A percentile compares a stretch with the other conserved stretches of the same genome.
These are phyloP conservation scores for Euphrasia arctica DNA, from an alignment of 305 asterid genomes.

Conservation along the genomic window DNA sequence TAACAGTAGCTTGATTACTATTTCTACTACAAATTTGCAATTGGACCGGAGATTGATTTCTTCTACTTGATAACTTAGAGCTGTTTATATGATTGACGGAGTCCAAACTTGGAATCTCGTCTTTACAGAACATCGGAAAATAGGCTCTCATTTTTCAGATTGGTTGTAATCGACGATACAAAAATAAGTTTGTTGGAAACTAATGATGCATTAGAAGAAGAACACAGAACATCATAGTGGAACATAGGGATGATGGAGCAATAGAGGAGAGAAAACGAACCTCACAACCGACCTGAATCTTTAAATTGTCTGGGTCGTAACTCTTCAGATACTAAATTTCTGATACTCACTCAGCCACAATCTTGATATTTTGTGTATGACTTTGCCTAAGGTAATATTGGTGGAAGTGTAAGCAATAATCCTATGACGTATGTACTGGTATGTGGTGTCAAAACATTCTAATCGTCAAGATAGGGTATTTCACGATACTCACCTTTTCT, in stretches of 20 bases:
- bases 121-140: neutral
- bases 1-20: neutral
- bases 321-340: slow-evolving; percentile 11
- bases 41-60: neutral
- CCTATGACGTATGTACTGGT: neutral
- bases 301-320: slow-evolving; percentile 2
- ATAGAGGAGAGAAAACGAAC: slow-evolving; percentile 9
- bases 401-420: slow-evolving; percentile 9
- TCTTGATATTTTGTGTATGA: slow-evolving; percentile 20
- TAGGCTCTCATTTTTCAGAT: no score
- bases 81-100: neutral
- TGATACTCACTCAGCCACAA: neutral
- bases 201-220: neutral
- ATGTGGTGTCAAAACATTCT: slow-evolving; percentile 8
- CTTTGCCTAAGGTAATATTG: slow-evolving; percentile 11
- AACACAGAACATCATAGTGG: slow-evolving; percentile 4
- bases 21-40: neutral
- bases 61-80: neutral
- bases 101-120: neutral
- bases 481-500: neutral
- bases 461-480: neutral
- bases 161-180: neutral
- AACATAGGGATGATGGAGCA: slow-evolving; percentile 7
- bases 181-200: neutral
- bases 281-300: neutral